A percentile compares a stretch with the other conserved stretches of the same genome.
Conservation (phyloP, 2,329 filamentous ascomycete species). For the Coccinonectria pachysandricola region DNA sequence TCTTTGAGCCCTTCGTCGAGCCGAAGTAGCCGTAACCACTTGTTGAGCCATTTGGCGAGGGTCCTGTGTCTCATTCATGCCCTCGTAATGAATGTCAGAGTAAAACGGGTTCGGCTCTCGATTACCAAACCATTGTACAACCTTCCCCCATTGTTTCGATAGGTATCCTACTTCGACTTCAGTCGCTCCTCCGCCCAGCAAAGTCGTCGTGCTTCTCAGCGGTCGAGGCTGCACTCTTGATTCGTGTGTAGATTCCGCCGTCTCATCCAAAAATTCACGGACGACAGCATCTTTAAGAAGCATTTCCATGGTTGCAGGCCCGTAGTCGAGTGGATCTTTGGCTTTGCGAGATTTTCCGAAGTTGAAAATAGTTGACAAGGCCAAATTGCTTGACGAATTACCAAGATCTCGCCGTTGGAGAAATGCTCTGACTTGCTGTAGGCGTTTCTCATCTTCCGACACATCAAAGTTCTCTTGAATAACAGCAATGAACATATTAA, state of each 20-base stretch:
- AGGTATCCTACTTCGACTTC: constrained; percentile 47
- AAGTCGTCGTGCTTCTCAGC: constrained; percentile 23
- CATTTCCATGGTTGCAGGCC: constrained; percentile 89
- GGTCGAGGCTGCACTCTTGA: constrained; percentile 11
- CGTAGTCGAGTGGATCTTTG: constrained; percentile 83
- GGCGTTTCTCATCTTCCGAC: constrained; percentile 92
- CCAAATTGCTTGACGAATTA: constrained; percentile 60
- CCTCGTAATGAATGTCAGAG: constrained; percentile 59
- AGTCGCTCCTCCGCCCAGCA: constrained; percentile 28
- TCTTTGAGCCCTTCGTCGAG: constrained; percentile 76
- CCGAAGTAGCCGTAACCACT: constrained; percentile 72
- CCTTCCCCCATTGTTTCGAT: constrained; percentile 49
- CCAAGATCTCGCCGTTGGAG: constrained; percentile 82
- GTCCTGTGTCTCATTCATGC: constrained; percentile 68
- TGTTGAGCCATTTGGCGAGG: constrained; percentile 83
- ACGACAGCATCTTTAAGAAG: constrained; percentile 93
- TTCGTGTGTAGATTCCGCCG: constrained; percentile 20
- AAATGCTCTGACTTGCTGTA: constrained; percentile 94
- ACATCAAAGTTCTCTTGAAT: constrained; percentile 99
- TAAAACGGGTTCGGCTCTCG: constrained; percentile 93
- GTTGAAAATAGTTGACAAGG: constrained; percentile 60
- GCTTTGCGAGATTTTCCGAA: constrained; percentile 48
- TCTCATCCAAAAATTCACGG: constrained; percentile 77
- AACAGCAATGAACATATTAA: constrained; percentile 99
- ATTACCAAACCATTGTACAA: constrained; percentile 46